Percentiles rank a stretch among this genome's conserved stretches.
Evolutionary conservation across 768 basidiomycete genomes (phyloP).

Genomic region (Trametes punicea): DNA sequence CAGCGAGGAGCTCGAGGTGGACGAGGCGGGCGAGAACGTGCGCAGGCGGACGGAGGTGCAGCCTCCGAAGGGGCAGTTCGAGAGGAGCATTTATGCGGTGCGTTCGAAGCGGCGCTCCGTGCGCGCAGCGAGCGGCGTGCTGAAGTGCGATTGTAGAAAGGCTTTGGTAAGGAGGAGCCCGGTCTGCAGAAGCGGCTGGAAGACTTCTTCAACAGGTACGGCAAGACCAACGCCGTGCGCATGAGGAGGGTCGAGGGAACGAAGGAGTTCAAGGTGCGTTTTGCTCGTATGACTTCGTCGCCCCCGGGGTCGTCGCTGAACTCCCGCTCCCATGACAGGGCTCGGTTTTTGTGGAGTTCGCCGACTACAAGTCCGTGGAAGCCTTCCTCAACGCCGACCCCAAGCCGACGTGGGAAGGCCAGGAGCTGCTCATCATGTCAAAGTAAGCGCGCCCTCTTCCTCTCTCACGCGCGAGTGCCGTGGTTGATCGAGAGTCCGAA

Average conservation of each 20-base stretch:
- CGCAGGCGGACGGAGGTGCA: conserved; percentile 72
- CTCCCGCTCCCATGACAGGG: conserved; percentile 44
- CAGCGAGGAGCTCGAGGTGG: conserved; percentile 63
- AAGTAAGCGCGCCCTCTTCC: conserved; percentile 61
- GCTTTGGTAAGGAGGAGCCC: conserved; percentile 66
- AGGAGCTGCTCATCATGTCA: conserved; percentile 79
- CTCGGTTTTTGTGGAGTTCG: conserved; percentile 92
- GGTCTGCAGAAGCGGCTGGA: conserved; percentile 74
- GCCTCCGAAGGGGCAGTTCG: conserved; percentile 74
- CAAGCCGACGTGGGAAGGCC: conserved; percentile 76
- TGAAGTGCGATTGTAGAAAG: conserved; percentile 58
- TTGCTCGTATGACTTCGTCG: not conserved
- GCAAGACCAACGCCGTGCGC: conserved; percentile 75
- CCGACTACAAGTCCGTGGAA: conserved; percentile 62
- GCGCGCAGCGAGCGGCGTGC: not conserved
- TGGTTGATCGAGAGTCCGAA: conserved; percentile 27
- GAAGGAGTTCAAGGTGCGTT: conserved; percentile 82
- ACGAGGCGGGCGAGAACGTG: conserved; percentile 68
- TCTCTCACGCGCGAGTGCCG: not conserved
- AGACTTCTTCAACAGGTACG: conserved; percentile 75
- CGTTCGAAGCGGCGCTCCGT: conserved; percentile 33
- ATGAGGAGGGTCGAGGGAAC: conserved; percentile 79
- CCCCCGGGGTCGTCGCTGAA: not conserved
- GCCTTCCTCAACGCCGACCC: conserved; percentile 78
- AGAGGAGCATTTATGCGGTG: conserved; percentile 87